Evolutionary conservation across 2,329 filamentous ascomycete species (phyloP).

Genomic region (Penicillium sp.): DNA sequence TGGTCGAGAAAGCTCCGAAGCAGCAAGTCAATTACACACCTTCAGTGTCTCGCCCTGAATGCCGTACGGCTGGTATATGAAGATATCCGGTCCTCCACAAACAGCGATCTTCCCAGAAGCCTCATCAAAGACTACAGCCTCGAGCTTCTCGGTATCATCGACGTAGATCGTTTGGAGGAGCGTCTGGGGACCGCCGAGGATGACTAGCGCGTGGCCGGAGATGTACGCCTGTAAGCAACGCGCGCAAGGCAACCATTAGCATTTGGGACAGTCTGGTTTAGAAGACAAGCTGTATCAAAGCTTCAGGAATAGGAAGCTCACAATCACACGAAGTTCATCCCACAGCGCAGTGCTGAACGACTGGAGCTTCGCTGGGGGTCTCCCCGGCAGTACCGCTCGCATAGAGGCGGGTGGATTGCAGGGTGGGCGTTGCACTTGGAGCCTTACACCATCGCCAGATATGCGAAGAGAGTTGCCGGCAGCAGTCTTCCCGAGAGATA

Average conservation of each 20-base stretch:
- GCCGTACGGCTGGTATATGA: slow-evolving; percentile 78
- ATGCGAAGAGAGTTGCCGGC: neutral
- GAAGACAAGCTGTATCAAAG: neutral
- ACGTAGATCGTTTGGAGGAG: slow-evolving; percentile 92
- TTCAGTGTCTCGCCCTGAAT: slow-evolving; percentile 74
- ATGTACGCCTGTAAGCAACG: slow-evolving; percentile 73
- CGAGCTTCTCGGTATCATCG: slow-evolving; percentile 71
- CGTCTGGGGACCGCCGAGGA: slow-evolving; percentile 75
- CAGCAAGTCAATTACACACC: slow-evolving; percentile 56
- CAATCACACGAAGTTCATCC: slow-evolving; percentile 74
- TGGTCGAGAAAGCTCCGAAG: slow-evolving; percentile 21
- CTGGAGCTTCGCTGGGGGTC: slow-evolving; percentile 78
- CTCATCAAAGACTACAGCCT: slow-evolving; percentile 82
- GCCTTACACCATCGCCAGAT: slow-evolving; percentile 44
- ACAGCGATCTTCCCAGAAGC: slow-evolving; percentile 82
- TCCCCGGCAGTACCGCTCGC: slow-evolving; percentile 79
- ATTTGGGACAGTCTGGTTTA: slow-evolving; percentile 7
- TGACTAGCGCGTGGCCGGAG: slow-evolving; percentile 83
- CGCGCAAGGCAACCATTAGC: slow-evolving; percentile 23
- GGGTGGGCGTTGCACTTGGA: slow-evolving; percentile 36
- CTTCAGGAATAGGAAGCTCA: slow-evolving; percentile 50
- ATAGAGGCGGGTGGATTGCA: slow-evolving; percentile 60
- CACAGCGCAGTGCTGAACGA: slow-evolving; percentile 76
- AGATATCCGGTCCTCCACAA: slow-evolving; percentile 69
- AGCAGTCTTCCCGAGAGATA: neutral